Evolutionary conservation across 2,329 filamentous ascomycete genomes (phyloP), one percentile per base, ranked within the genome.

Genomic region (Aspergillus floridensis): DNA sequence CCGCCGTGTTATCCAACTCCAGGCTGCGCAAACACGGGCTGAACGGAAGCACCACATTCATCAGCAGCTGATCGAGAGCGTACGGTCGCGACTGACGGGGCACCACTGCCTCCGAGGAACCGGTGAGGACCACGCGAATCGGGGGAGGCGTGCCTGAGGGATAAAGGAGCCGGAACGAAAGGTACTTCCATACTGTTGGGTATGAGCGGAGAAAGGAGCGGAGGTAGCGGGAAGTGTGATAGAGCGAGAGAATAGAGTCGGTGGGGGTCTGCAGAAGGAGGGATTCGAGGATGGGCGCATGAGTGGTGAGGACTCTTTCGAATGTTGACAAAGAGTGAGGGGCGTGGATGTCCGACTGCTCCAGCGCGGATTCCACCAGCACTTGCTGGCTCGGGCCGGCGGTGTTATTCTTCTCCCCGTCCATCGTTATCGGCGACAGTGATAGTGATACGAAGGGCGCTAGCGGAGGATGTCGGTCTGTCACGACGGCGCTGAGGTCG

Each of bases 1-100:
- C 83, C 11, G 83, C 82, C 8, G 84, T 87, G 68, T 86, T 86
- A 74, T 85, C 84, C 60, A 87, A 74, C 69, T 86, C 84, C 61
- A 87, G 73, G 62, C 80, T 86, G 64, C 76, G 81, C 63, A 86
- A 73, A 57, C 82, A 80, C 24, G 80, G 80, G 53, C 83, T 85
- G 68, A 84, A 82, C 21, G 84, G 83, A 12, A 83, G 74, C 54
- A 85, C 76, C 53, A 85, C 79, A 59, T 80, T 80, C 72, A 82
- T 80, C 60, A 86, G 75, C 49, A 86, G 75, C 65, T 82, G 81
- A 66, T 86, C 84, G 52, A 86, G 78, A 21, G 84, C 80, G 72
- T 86, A 86, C 41, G 81, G 80, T 59, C 82, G 82, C 16, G 83
- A 83, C 65, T 84, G 81, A 48, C 82, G 80, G 46, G 72, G 73